Percentiles rank a stretch among this genome's conserved stretches.
These are phyloP conservation scores for Coemansia sp. DNA, from an alignment of 192 early-diverging fungal species.

Conservation along the genomic window DNA sequence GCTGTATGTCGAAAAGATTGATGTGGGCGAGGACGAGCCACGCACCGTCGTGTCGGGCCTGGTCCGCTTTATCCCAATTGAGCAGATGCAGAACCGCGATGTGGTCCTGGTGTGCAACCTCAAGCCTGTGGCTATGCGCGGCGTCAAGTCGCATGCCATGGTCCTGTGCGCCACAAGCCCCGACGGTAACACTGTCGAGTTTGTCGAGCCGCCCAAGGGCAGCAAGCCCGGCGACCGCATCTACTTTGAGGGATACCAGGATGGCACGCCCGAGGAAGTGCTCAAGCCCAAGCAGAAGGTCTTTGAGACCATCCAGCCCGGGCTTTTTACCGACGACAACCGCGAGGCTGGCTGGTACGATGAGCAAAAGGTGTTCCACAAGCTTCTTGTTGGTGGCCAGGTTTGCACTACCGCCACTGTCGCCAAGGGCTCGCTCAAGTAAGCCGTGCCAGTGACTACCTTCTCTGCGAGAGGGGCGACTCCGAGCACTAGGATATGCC, in stretches of 20 bases:
- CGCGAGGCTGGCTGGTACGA: slow-evolving; percentile 67
- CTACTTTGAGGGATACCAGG: slow-evolving; percentile 90
- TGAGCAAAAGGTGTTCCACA: slow-evolving; percentile 55
- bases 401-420: slow-evolving; percentile 68
- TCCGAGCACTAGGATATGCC: not conserved
- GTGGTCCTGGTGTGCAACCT: slow-evolving; percentile 87
- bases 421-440: slow-evolving; percentile 74
- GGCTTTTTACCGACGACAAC: slow-evolving; percentile 73
- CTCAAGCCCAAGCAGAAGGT: slow-evolving; percentile 99
- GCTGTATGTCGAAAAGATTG: slow-evolving; percentile 96
- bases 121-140: slow-evolving; percentile 94
- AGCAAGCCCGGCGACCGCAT: slow-evolving; percentile 89
- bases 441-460: not conserved
- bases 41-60: slow-evolving; percentile 92
- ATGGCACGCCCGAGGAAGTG: slow-evolving; percentile 78
- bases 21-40: slow-evolving; percentile 82
- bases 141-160: slow-evolving; percentile 95
- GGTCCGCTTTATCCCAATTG: slow-evolving; percentile 88
- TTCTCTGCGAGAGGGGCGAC: not conserved
- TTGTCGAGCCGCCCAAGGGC: slow-evolving; percentile 86
- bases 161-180: slow-evolving; percentile 88
- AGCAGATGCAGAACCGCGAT: slow-evolving; percentile 80
- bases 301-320: slow-evolving; percentile 96
- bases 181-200: slow-evolving; percentile 87
- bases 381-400: slow-evolving; percentile 46